Evolutionary conservation across 805 yeast species (phyloP).

Genomic region (Ogataea haglerorum): DNA sequence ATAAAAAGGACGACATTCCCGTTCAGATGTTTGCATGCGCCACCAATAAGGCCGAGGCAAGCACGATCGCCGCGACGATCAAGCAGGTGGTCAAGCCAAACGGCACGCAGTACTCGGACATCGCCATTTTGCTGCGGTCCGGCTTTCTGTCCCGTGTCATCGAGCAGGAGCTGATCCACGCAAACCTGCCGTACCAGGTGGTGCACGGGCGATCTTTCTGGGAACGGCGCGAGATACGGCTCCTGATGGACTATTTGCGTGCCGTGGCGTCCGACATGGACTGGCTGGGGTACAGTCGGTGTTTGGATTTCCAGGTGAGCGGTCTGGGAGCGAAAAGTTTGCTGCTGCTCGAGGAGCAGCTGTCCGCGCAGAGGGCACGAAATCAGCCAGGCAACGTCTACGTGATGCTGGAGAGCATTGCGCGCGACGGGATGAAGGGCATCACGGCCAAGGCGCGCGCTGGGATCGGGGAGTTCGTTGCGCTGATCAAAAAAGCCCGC

Average conservation of each 20-base stretch:
- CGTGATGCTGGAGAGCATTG: conserved; percentile 13
- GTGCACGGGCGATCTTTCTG: conserved; percentile 77
- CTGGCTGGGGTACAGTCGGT: conserved; percentile 53
- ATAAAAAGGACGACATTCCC: conserved; percentile 38
- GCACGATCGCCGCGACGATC: conserved; percentile 55
- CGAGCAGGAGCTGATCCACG: conserved; percentile 58
- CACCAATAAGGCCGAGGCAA: conserved; percentile 52
- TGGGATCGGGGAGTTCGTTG: conserved; percentile 30
- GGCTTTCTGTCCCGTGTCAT: conserved; percentile 57
- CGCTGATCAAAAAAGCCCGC: conserved; percentile 25
- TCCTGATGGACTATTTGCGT: conserved; percentile 62
- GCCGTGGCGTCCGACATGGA: conserved; percentile 59
- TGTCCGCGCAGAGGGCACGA: conserved; percentile 4
- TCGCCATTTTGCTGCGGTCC: conserved; percentile 70
- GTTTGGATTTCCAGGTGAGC: conserved; percentile 57
- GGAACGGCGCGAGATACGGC: conserved; percentile 67
- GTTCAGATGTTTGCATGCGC: conserved; percentile 44
- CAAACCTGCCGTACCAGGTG: conserved; percentile 60
- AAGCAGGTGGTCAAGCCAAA: conserved; percentile 44
- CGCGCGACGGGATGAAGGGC: conserved; percentile 12
- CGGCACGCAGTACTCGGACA: conserved; percentile 43
- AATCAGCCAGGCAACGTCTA: conserved; percentile 12
- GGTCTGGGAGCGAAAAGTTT: conserved; percentile 62
- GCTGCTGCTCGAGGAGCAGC: conserved; percentile 18
- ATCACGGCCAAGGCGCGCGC: conserved; percentile 19